phyloP scores from a whole-genome alignment of 2,329 filamentous ascomycete species.

The Macrophomina pseudophaseolina region DNA sequence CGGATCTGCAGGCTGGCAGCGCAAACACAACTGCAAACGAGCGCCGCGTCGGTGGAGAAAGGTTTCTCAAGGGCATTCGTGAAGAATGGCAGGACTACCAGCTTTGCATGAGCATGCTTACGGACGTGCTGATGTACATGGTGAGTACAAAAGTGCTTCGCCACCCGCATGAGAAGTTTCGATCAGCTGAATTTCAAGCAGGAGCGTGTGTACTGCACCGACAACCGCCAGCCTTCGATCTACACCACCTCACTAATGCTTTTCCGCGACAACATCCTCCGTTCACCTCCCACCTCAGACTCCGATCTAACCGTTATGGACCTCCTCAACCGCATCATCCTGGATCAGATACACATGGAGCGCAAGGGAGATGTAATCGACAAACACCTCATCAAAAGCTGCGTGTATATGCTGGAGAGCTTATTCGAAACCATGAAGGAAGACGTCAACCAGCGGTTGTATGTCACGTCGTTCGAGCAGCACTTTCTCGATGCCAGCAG shows the following conservation, averaged over 20 bases:
- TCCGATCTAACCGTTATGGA: conserved; percentile 65
- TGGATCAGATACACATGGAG: conserved; percentile 93
- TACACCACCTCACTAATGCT: conserved; percentile 84
- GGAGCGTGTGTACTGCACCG: conserved; percentile 81
- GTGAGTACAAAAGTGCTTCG: conserved; percentile 46
- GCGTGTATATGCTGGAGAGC: conserved; percentile 86
- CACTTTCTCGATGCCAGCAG: conserved; percentile 74
- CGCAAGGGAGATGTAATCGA: conserved; percentile 89
- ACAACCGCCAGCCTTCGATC: conserved; percentile 75
- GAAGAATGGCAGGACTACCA: conserved; percentile 88
- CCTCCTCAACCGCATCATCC: conserved; percentile 78
- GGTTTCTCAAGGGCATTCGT: conserved; percentile 77
- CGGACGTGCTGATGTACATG: conserved; percentile 97
- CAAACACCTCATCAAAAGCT: conserved; percentile 78
- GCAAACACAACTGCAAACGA: conserved; percentile 71
- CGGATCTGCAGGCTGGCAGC: conserved; percentile 55
- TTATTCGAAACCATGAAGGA: conserved; percentile 84
- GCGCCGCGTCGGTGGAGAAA: conserved; percentile 78
- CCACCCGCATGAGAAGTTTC: neutral
- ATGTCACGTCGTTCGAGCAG: conserved; percentile 81
- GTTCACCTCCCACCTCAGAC: conserved; percentile 55
- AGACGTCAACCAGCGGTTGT: conserved; percentile 78
- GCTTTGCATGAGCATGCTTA: conserved; percentile 93
- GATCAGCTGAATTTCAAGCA: conserved; percentile 34
- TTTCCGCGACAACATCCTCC: conserved; percentile 85